These are phyloP conservation scores for Chlorella vulgaris DNA, from an alignment of 139 green algal species.

Conservation along the genomic window DNA sequence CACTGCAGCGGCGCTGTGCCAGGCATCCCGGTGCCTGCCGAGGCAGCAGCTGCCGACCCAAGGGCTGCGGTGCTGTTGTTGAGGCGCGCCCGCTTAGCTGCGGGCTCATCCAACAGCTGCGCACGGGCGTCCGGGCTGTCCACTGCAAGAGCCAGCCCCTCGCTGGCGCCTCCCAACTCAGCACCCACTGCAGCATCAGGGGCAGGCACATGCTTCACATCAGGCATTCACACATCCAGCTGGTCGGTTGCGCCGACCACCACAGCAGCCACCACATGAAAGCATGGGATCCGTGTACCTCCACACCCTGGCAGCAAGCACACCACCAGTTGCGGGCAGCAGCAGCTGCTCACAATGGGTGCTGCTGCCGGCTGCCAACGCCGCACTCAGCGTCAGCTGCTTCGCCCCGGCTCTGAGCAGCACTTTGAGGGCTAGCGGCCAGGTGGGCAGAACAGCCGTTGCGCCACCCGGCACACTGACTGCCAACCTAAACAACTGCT, in stretches of 20 bases:
- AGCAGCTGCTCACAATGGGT: neutral
- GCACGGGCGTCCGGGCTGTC: neutral
- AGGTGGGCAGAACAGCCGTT: neutral
- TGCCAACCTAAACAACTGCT: neutral
- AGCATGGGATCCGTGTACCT: no score
- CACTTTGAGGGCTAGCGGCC: neutral
- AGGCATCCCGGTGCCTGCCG: no score
- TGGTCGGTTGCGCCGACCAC: no score
- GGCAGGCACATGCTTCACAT: no score
- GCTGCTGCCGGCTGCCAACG: neutral
- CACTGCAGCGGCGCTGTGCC: constrained; percentile 4
- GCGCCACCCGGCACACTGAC: neutral
- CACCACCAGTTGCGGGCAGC: no score
- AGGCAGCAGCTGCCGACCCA: no score
- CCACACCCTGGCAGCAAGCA: no score
- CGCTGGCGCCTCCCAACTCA: neutral
- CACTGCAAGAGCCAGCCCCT: neutral
- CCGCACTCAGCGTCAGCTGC: neutral
- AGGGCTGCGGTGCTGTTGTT: no score
- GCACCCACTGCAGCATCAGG: no score
- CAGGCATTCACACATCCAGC: no score
- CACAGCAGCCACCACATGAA: no score
- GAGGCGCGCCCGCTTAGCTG: constrained; percentile 3
- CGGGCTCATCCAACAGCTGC: neutral
- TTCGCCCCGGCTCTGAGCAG: neutral